Conservation (phyloP, 148 eudicot genomes). For the Camellia sinensis region DNA sequence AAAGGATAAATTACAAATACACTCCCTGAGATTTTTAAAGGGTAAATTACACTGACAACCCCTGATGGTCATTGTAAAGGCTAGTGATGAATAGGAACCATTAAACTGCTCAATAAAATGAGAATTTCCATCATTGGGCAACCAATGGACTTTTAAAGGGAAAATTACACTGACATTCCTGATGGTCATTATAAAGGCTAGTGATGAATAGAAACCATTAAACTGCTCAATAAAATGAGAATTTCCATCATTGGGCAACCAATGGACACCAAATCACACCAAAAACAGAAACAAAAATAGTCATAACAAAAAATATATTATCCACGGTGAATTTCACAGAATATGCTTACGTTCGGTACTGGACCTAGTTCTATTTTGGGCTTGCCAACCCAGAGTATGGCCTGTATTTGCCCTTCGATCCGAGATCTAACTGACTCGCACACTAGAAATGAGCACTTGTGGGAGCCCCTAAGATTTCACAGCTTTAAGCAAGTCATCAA, state of each 20-base stretch:
- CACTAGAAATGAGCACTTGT: not conserved
- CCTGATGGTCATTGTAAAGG: too few relatives aligned
- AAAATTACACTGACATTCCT: too few relatives aligned
- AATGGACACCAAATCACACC: not conserved
- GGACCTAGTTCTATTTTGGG: too few relatives aligned
- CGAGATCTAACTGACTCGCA: not conserved
- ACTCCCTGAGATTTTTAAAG: not conserved
- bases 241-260: slow-evolving; percentile 7
- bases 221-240: not conserved
- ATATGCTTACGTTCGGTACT: not conserved
- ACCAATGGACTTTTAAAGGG: not conserved
- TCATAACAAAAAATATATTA: not conserved
- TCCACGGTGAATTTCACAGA: not conserved
- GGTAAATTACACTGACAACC: too few relatives aligned
- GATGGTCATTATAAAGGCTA: too few relatives aligned
- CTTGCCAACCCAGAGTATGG: too few relatives aligned
- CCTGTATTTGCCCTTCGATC: not conserved
- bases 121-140: slow-evolving; percentile 13
- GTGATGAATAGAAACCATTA: slow-evolving; percentile 4
- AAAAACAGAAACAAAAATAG: not conserved
- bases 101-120: not conserved
- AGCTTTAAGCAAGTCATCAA: not conserved
- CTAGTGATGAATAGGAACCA: not conserved
- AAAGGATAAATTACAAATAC: not conserved
- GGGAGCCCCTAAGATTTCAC: not conserved